Conservation (phyloP, 768 basidiomycete genomes). For the Phlebiopsis flavidoalba region DNA sequence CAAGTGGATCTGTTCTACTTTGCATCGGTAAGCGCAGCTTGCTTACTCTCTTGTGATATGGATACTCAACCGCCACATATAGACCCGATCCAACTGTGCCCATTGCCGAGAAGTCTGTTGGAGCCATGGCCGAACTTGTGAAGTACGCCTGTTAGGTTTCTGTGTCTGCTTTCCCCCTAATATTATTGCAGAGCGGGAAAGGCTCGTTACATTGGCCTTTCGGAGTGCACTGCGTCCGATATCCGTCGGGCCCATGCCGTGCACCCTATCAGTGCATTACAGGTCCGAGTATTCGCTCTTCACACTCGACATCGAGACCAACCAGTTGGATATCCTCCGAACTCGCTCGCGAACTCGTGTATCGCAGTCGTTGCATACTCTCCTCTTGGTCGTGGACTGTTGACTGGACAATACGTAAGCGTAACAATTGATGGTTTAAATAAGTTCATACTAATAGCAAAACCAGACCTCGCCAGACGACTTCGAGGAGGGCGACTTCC, state of each 20-base stretch:
- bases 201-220: slow-evolving; percentile 19
- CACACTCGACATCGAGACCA: slow-evolving; percentile 24
- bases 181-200: slow-evolving; percentile 24
- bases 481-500: slow-evolving; percentile 24
- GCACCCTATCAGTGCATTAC: slow-evolving; percentile 26
- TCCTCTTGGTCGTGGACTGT: slow-evolving; percentile 30
- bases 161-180: neutral
- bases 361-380: slow-evolving; percentile 28
- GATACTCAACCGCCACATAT: neutral
- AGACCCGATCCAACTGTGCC: slow-evolving; percentile 13
- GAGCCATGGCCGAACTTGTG: slow-evolving; percentile 20
- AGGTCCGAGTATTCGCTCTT: slow-evolving; percentile 24
- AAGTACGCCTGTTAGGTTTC: no score
- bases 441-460: neutral
- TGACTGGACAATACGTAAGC: slow-evolving; percentile 26
- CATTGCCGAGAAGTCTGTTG: slow-evolving; percentile 19
- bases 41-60: neutral
- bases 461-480: slow-evolving; percentile 17
- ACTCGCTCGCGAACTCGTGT: no score
- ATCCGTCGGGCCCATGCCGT: slow-evolving; percentile 12
- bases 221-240: slow-evolving; percentile 27
- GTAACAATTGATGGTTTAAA: neutral
- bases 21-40: slow-evolving; percentile 26
- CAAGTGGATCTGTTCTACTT: slow-evolving; percentile 10
- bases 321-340: slow-evolving; percentile 20